Conservation (phyloP, 805 yeast species). For the Nakazawaea pomicola region DNA sequence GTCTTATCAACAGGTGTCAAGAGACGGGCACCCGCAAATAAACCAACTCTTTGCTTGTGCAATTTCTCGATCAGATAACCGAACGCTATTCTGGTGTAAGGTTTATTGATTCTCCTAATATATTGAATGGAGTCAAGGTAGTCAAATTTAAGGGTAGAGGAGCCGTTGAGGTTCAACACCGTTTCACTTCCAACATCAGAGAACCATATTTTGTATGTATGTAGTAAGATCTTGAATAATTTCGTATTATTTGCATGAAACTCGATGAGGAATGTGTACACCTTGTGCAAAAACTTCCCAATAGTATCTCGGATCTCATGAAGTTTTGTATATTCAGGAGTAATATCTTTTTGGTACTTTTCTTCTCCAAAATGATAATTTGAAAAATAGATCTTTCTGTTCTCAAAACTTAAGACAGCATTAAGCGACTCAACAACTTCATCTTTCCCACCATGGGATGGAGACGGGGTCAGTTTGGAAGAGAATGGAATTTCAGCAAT, state of each 20-base stretch:
- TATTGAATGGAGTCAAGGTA: conserved; percentile 56
- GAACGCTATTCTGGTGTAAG: conserved; percentile 73
- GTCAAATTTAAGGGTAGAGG: conserved; percentile 45
- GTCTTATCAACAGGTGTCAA: conserved; percentile 61
- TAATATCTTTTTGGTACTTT: conserved; percentile 35
- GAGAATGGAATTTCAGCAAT: conserved; percentile 29
- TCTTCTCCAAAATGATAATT: conserved; percentile 61
- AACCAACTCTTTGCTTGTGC: conserved; percentile 68
- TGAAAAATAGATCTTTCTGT: conserved; percentile 56
- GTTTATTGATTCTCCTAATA: conserved; percentile 58
- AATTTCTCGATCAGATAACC: conserved; percentile 69
- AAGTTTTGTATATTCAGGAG: conserved; percentile 33
- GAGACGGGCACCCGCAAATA: conserved; percentile 68
- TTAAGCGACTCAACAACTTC: conserved; percentile 45
- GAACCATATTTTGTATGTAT: conserved; percentile 70
- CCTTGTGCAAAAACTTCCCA: conserved; percentile 48
- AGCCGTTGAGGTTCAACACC: conserved; percentile 51
- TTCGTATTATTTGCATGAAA: conserved; percentile 60
- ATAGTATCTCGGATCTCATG: conserved; percentile 58
- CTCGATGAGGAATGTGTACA: conserved; percentile 41
- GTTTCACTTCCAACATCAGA: conserved; percentile 76
- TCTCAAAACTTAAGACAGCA: conserved; percentile 52
- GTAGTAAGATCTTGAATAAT: conserved; percentile 54
- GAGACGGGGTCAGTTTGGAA: conserved; percentile 21
- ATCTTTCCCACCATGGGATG: conserved; percentile 23